Conservation (phyloP, 2,329 filamentous ascomycete species). For the Colletotrichum sp. region DNA sequence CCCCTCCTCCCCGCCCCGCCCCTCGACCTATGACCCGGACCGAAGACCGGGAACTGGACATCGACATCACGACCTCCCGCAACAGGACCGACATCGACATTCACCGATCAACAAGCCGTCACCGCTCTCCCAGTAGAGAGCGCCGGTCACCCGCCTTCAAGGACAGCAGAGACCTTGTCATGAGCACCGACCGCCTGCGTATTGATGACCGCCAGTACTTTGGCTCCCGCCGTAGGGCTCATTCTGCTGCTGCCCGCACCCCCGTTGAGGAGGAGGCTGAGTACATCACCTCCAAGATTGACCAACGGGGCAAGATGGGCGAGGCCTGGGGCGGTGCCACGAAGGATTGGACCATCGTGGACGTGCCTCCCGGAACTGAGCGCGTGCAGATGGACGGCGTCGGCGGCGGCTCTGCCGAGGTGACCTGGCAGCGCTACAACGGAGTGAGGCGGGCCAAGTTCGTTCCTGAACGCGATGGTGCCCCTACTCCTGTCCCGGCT, state of each 20-base stretch:
- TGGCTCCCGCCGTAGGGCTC: constrained; percentile 51
- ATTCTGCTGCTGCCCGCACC: constrained; percentile 53
- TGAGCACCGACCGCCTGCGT: constrained; percentile 58
- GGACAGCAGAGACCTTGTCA: constrained; percentile 64
- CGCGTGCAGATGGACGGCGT: constrained; percentile 82
- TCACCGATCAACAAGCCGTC: constrained; percentile 38
- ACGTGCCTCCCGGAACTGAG: constrained; percentile 84
- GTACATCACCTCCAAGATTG: constrained; percentile 62
- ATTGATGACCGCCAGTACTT: constrained; percentile 46
- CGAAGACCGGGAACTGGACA: constrained; percentile 62
- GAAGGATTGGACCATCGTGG: constrained; percentile 80
- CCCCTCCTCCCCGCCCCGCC: constrained; percentile 55
- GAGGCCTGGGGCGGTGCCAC: constrained; percentile 79
- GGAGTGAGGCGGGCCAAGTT: constrained; percentile 79
- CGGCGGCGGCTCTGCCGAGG: constrained; percentile 76
- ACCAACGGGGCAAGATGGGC: constrained; percentile 68
- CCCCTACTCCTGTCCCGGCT: constrained; percentile 14
- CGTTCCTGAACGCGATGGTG: constrained; percentile 67
- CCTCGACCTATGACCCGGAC: constrained; percentile 47
- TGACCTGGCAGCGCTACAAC: constrained; percentile 81
- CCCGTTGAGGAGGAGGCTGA: constrained; percentile 65
- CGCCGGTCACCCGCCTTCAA: constrained; percentile 45
- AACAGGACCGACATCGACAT: constrained; percentile 65
- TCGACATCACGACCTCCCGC: constrained; percentile 63
- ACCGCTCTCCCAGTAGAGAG: constrained; percentile 41